phyloP scores from a whole-genome alignment of 2,329 filamentous ascomycete genomes.

The Anthostomella pinea region DNA sequence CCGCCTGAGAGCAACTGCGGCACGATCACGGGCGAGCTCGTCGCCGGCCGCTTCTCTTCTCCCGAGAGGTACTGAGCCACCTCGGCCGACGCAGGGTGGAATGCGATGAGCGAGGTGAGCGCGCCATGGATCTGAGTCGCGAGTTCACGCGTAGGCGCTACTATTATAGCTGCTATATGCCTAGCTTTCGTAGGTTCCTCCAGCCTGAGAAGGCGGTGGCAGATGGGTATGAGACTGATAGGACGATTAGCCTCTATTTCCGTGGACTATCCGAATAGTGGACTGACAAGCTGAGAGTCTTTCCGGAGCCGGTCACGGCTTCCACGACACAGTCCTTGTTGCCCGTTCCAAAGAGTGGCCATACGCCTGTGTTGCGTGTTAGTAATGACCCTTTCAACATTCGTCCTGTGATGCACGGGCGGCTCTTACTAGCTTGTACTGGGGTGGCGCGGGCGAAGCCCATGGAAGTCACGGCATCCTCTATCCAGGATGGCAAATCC shows the following conservation, averaged over 20 bases:
- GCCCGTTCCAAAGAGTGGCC: slow-evolving; percentile 72
- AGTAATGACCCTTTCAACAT: no score
- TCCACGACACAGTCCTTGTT: slow-evolving; percentile 35
- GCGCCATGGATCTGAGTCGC: slow-evolving; percentile 88
- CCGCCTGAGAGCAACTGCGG: slow-evolving; percentile 89
- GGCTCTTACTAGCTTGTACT: slow-evolving; percentile 94
- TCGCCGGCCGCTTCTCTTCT: slow-evolving; percentile 53
- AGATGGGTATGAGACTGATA: slow-evolving; percentile 65
- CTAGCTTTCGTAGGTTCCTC: slow-evolving; percentile 84
- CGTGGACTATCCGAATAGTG: no score
- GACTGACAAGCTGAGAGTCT: slow-evolving; percentile 82
- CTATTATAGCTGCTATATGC: slow-evolving; percentile 85
- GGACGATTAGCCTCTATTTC: no score
- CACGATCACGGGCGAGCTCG: slow-evolving; percentile 56
- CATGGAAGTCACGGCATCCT: slow-evolving; percentile 80
- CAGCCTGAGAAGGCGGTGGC: slow-evolving; percentile 76
- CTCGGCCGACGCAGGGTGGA: slow-evolving; percentile 77
- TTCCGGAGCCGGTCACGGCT: slow-evolving; percentile 88
- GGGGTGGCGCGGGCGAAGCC: slow-evolving; percentile 87
- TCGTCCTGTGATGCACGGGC: no score
- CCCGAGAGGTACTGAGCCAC: slow-evolving; percentile 52
- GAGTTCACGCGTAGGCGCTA: slow-evolving; percentile 90
- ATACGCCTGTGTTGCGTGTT: no score
- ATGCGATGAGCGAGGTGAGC: slow-evolving; percentile 71
- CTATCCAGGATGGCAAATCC: slow-evolving; percentile 75